Conservation (phyloP, 129 eudicot genomes). For the Artemisia argyi region DNA sequence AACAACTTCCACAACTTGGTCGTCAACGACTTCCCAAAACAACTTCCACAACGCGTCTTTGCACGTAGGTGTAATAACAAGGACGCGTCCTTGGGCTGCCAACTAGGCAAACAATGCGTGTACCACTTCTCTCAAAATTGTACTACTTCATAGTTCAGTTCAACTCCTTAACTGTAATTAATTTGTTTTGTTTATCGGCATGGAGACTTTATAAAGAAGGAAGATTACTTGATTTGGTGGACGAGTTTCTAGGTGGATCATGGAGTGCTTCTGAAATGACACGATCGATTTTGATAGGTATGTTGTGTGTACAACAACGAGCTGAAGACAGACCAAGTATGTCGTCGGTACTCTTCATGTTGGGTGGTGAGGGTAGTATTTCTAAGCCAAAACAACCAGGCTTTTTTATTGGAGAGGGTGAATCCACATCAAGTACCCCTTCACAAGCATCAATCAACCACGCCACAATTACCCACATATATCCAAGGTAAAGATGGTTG, state of each 20-base stretch:
- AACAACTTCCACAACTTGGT: too few relatives aligned
- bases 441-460: slow-evolving; percentile 6
- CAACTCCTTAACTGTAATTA: too few relatives aligned
- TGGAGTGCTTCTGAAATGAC: slow-evolving; percentile 14
- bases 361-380: slow-evolving; percentile 18
- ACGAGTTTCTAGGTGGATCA: slow-evolving; percentile 2
- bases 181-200: slow-evolving; percentile 8
- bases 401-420: slow-evolving; percentile 10
- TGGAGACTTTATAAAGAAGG: slow-evolving; percentile 31
- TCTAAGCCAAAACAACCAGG: slow-evolving; percentile 26
- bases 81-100: too few relatives aligned
- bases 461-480: slow-evolving; percentile 1
- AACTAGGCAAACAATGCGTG: too few relatives aligned
- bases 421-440: not conserved
- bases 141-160: too few relatives aligned
- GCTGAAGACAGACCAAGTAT: slow-evolving; percentile 8
- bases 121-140: too few relatives aligned
- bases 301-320: slow-evolving; percentile 28
- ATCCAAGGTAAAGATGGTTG: slow-evolving; percentile 21
- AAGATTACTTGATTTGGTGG: slow-evolving; percentile 23
- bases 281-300: slow-evolving; percentile 14
- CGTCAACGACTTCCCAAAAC: too few relatives aligned
- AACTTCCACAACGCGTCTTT: too few relatives aligned
- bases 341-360: slow-evolving; percentile 24
- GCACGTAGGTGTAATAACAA: too few relatives aligned